These are phyloP conservation scores for Thielaviopsis ethacetica DNA, from an alignment of 2,329 filamentous ascomycete genomes.

Conservation along the genomic window DNA sequence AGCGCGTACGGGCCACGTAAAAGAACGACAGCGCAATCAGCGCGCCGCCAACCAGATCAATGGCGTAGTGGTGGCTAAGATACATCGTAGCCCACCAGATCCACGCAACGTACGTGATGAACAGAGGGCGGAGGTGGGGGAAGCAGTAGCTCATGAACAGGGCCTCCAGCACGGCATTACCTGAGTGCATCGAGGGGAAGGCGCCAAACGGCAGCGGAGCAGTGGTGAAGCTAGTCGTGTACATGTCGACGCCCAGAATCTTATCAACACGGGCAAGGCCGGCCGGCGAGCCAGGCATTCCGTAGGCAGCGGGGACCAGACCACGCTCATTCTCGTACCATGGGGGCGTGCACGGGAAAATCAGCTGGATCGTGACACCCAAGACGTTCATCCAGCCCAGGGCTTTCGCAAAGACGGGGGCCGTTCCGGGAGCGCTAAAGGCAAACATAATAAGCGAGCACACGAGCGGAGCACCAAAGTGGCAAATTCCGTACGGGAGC, in stretches of 20 bases:
- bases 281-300: conserved; percentile 76
- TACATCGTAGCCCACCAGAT: conserved; percentile 99
- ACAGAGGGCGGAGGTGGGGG: conserved; percentile 63
- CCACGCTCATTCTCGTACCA: conserved; percentile 96
- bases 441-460: conserved; percentile 69
- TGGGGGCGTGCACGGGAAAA: conserved; percentile 86
- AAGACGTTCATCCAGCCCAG: conserved; percentile 89
- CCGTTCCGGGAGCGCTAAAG: conserved; percentile 71
- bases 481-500: conserved; percentile 82
- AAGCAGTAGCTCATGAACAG: conserved; percentile 90
- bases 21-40: conserved; percentile 63
- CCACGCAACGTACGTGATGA: conserved; percentile 76
- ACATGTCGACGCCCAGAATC: conserved; percentile 81
- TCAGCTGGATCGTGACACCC: conserved; percentile 73
- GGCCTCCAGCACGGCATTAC: conserved; percentile 73
- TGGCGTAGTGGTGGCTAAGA: conserved; percentile 88
- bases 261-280: conserved; percentile 78
- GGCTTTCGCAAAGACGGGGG: conserved; percentile 67
- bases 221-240: conserved; percentile 80
- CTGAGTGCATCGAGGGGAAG: conserved; percentile 85
- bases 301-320: conserved; percentile 79
- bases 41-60: conserved; percentile 78
- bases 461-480: conserved; percentile 74
- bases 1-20: conserved; percentile 66
- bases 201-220: conserved; percentile 88